Percentiles rank a stretch among this genome's conserved stretches.
phyloP scores from a whole-genome alignment of 2,329 filamentous ascomycete species.

The Mycosphaerella sp. region DNA sequence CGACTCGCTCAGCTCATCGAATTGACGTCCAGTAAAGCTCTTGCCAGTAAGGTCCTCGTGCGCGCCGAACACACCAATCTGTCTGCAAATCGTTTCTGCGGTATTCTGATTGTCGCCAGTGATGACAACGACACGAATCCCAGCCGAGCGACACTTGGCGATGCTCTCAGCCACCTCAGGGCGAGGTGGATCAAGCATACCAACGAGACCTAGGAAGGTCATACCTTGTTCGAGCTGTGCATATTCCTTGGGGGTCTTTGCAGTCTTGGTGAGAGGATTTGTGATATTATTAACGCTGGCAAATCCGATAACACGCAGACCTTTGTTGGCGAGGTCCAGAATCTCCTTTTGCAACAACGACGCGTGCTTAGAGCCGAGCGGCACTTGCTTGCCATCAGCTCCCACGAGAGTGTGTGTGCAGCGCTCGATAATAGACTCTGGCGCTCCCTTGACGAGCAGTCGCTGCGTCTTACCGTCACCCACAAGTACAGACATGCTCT shows the following conservation, averaged over 20 bases:
- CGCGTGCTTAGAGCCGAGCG: constrained; percentile 62
- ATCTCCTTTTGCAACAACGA: constrained; percentile 72
- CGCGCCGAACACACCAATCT: constrained; percentile 86
- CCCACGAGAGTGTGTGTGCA: constrained; percentile 79
- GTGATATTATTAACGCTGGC: constrained; percentile 74
- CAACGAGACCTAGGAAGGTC: constrained; percentile 87
- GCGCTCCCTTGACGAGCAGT: constrained; percentile 92
- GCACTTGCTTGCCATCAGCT: constrained; percentile 67
- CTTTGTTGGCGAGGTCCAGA: constrained; percentile 81
- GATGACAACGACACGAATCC: constrained; percentile 95
- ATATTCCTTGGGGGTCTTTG: constrained; percentile 80
- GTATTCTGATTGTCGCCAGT: constrained; percentile 98
- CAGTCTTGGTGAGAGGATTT: constrained; percentile 59
- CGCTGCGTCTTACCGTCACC: constrained; percentile 63
- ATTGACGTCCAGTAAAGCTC: constrained; percentile 92
- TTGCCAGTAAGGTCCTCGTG: constrained; percentile 81
- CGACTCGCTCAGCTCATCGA: constrained; percentile 71
- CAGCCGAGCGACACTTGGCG: constrained; percentile 80
- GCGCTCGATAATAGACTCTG: constrained; percentile 87
- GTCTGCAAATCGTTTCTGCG: constrained; percentile 92
- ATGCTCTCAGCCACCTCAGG: constrained; percentile 85
- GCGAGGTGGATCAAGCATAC: constrained; percentile 94
- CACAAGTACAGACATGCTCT: constrained; percentile 98
- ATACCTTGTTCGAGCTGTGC: constrained; percentile 83
- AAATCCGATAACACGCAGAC: constrained; percentile 89